Evolutionary conservation across 2,329 filamentous ascomycete genomes (phyloP).

Genomic region (Pseudogymnoascus pannorum): DNA sequence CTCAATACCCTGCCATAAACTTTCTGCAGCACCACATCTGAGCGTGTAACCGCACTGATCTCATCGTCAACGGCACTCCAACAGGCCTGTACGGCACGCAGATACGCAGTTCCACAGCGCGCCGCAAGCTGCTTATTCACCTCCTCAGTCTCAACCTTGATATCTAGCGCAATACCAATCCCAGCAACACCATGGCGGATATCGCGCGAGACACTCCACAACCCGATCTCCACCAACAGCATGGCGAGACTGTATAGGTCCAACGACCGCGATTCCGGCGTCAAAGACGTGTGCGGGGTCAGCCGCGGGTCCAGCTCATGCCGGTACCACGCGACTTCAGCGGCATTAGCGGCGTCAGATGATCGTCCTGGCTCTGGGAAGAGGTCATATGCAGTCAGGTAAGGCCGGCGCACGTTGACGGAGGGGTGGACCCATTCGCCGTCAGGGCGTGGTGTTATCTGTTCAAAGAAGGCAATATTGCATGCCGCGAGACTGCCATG

Average conservation of each 20-base stretch:
- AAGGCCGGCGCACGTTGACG: neutral
- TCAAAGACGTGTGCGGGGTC: slow-evolving; percentile 42
- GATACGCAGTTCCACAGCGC: slow-evolving; percentile 65
- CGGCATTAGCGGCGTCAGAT: slow-evolving; percentile 55
- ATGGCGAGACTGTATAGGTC: slow-evolving; percentile 70
- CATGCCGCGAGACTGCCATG: slow-evolving; percentile 64
- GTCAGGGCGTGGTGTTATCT: slow-evolving; percentile 18
- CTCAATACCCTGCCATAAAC: slow-evolving; percentile 44
- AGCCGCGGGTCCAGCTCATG: slow-evolving; percentile 57
- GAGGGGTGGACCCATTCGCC: slow-evolving; percentile 19
- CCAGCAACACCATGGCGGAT: slow-evolving; percentile 23
- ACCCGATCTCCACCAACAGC: slow-evolving; percentile 64
- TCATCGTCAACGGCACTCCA: slow-evolving; percentile 63
- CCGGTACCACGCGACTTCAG: slow-evolving; percentile 38
- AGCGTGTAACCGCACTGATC: slow-evolving; percentile 38
- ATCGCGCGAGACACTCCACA: slow-evolving; percentile 58
- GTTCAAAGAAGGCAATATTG: slow-evolving; percentile 58
- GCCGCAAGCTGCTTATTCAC: slow-evolving; percentile 28
- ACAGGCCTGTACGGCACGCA: slow-evolving; percentile 66
- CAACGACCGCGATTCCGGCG: slow-evolving; percentile 49
- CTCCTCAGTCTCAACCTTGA: slow-evolving; percentile 21
- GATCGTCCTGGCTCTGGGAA: slow-evolving; percentile 28
- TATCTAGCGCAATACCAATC: neutral
- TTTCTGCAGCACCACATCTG: slow-evolving; percentile 49
- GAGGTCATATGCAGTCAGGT: slow-evolving; percentile 27